Conservation (phyloP, 2,329 filamentous ascomycete species). For the Rhynchosporium agropyri region DNA sequence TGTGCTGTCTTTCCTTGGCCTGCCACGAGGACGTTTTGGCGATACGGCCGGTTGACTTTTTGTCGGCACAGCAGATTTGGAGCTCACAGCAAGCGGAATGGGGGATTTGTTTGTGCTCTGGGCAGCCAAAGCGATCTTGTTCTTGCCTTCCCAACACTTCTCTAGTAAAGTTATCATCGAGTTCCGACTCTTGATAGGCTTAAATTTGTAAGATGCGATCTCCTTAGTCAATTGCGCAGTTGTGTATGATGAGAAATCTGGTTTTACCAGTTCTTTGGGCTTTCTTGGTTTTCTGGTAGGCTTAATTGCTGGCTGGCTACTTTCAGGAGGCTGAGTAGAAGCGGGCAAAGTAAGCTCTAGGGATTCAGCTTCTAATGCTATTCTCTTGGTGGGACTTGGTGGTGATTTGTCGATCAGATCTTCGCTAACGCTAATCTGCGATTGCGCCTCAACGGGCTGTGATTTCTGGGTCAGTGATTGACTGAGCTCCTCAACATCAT, state of each 20-base stretch:
- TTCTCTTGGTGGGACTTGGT: background rate
- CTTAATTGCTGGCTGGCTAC: constrained; percentile 19
- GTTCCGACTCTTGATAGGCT: constrained; percentile 66
- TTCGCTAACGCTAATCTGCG: background rate
- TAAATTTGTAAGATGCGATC: constrained; percentile 70
- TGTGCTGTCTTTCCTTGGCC: constrained; percentile 46
- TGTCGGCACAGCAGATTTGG: constrained; percentile 9
- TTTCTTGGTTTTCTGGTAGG: constrained; percentile 13
- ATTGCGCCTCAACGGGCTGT: background rate
- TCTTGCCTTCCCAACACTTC: constrained; percentile 70
- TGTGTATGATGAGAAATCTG: constrained; percentile 63
- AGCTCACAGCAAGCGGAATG: constrained; percentile 15
- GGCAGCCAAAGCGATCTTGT: constrained; percentile 39
- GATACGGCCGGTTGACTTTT: constrained; percentile 38
- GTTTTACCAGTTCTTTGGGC: constrained; percentile 39
- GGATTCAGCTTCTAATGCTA: background rate
- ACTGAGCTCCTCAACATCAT: constrained; percentile 34
- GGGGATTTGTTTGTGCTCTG: constrained; percentile 34
- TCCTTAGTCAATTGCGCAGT: constrained; percentile 64
- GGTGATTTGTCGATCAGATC: background rate
- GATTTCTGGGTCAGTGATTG: constrained; percentile 5
- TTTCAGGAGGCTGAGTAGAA: background rate
- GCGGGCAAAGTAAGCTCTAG: background rate
- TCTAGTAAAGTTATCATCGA: constrained; percentile 72
- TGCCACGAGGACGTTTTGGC: constrained; percentile 44